A percentile compares a stretch with the other conserved stretches of the same genome.
Evolutionary conservation across 768 basidiomycete genomes (phyloP).

Genomic region (Mycena metata): DNA sequence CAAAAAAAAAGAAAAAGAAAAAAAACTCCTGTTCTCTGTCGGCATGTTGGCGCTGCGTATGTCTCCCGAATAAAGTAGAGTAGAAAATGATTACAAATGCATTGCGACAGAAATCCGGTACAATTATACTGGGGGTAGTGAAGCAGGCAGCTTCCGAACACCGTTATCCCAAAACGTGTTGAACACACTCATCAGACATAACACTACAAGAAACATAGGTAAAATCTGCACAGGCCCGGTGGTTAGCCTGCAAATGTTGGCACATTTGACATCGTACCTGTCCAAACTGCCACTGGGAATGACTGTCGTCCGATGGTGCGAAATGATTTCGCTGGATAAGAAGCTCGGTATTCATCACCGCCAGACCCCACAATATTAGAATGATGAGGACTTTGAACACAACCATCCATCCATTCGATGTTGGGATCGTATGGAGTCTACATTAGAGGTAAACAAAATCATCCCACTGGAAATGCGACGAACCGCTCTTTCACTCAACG

Average conservation of each 20-base stretch:
- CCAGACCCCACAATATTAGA: slow-evolving; percentile 16
- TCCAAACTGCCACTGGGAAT: slow-evolving; percentile 28
- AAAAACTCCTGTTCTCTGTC: too few species aligned
- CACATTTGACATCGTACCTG: slow-evolving; percentile 19
- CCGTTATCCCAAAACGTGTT: slow-evolving; percentile 7
- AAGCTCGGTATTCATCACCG: slow-evolving; percentile 30
- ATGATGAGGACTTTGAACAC: slow-evolving; percentile 3
- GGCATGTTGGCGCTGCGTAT: too few species aligned
- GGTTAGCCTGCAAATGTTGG: not conserved
- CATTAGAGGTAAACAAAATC: too few species aligned
- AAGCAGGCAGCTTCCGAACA: slow-evolving; percentile 3
- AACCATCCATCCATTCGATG: slow-evolving; percentile 7
- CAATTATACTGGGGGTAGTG: too few species aligned
- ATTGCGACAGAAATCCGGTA: too few species aligned
- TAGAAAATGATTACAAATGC: too few species aligned
- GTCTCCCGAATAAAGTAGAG: too few species aligned
- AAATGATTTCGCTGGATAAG: slow-evolving; percentile 32
- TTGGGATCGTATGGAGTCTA: not conserved
- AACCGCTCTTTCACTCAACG: too few species aligned
- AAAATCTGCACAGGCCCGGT: slow-evolving; percentile 1
- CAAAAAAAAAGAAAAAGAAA: too few species aligned
- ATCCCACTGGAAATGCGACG: not conserved
- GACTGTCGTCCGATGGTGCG: slow-evolving; percentile 5
- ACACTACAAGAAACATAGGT: slow-evolving; percentile 15
- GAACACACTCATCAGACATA: slow-evolving; percentile 6